These are phyloP conservation scores for Xylaria polymorpha DNA, from an alignment of 2,329 filamentous ascomycete species.

Conservation along the genomic window DNA sequence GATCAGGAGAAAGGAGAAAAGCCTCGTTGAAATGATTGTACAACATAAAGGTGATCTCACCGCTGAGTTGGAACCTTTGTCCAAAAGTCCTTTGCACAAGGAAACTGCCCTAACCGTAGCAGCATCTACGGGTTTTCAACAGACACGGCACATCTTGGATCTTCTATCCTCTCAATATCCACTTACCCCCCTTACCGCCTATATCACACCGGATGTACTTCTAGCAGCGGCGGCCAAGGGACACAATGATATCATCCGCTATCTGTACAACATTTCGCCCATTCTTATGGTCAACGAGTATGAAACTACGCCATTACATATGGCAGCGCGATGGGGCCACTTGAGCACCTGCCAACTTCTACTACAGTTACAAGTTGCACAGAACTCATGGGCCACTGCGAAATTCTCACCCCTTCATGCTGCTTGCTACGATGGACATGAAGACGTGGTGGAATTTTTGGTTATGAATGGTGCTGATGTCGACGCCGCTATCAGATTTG, in stretches of 20 bases:
- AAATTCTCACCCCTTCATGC: constrained; percentile 18
- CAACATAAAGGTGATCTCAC: constrained; percentile 14
- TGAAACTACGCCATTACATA: constrained; percentile 18
- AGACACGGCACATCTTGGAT: constrained; percentile 3
- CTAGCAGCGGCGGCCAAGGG: constrained; percentile 3
- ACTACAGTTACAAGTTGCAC: constrained; percentile 2
- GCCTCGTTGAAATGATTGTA: constrained; percentile 20
- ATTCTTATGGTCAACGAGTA: constrained; percentile 14
- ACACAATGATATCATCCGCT: constrained; percentile 1
- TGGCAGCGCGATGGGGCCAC: constrained; percentile 12
- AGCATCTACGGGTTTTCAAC: constrained; percentile 1
- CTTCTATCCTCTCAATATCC: constrained; percentile 1
- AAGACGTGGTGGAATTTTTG: constrained; percentile 20
- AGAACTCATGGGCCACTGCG: constrained; percentile 8
- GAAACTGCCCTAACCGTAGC: constrained; percentile 21
- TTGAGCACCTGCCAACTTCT: constrained; percentile 24
- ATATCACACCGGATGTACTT: constrained; percentile 19
- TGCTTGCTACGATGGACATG: constrained; percentile 15
- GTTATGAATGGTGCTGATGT: constrained; percentile 15
- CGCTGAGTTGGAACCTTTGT: not conserved
- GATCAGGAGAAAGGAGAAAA: constrained; percentile 13
- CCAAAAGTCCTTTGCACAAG: not conserved
- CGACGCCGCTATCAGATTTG: constrained; percentile 10
- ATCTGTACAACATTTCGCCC: constrained; percentile 4
- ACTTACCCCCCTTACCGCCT: not conserved